A percentile compares a stretch with the other conserved stretches of the same genome.
These are phyloP conservation scores for Elongisporangium senticosum DNA, from an alignment of 352 stramenopile species.

Conservation along the genomic window DNA sequence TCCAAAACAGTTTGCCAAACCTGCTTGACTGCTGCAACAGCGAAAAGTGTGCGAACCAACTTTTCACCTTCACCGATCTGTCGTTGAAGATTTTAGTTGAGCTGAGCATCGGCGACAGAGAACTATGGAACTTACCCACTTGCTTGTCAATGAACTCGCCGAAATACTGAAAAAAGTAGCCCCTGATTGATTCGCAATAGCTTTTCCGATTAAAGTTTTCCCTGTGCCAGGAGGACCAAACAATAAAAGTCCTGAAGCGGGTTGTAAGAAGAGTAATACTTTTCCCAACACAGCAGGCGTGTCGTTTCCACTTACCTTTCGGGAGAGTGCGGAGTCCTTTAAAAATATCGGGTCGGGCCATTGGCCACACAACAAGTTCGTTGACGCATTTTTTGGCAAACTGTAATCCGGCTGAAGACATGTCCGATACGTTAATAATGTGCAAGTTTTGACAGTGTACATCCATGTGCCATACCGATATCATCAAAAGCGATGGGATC, in stretches of 20 bases:
- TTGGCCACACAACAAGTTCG: conserved; percentile 98
- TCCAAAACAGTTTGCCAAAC: conserved; percentile 14
- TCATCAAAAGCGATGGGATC: conserved; percentile 95
- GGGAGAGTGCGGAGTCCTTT: conserved; percentile 91
- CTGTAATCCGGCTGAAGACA: conserved; percentile 85
- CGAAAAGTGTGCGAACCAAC: conserved; percentile 96
- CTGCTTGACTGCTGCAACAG: conserved; percentile 90
- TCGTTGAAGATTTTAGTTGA: neutral
- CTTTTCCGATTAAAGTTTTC: conserved; percentile 99
- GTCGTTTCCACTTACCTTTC: conserved; percentile 41
- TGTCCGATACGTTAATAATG: neutral
- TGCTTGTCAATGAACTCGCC: conserved; percentile 97
- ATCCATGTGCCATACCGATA: conserved; percentile 70
- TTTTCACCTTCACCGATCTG: conserved; percentile 99
- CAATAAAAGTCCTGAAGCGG: conserved; percentile 82
- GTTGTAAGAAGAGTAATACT: neutral
- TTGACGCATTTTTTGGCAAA: conserved; percentile 97
- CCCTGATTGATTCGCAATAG: conserved; percentile 96
- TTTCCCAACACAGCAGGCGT: too few species aligned
- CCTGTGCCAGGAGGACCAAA: conserved; percentile 95
- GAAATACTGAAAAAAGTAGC: conserved; percentile 99
- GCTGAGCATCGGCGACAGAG: neutral
- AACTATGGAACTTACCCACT: conserved; percentile 83
- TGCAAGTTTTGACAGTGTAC: neutral
- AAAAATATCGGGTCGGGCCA: conserved; percentile 97